Conservation (phyloP, 1,284 basidiomycete species). For the Cryptococcus sp. region DNA sequence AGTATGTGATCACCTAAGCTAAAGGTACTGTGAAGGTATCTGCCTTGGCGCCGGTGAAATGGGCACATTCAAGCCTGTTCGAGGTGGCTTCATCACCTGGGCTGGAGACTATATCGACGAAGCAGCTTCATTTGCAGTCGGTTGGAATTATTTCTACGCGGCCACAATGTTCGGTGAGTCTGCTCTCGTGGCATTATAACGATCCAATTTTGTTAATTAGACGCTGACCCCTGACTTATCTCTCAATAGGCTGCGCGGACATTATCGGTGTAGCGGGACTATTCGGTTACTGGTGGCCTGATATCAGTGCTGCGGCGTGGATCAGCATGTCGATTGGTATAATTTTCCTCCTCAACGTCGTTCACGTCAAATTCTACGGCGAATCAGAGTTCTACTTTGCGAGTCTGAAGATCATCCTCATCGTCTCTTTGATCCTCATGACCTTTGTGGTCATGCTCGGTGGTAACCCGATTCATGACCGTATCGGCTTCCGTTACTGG, state of each 20-base stretch:
- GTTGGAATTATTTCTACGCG: slow-evolving; percentile 33
- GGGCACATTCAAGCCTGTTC: slow-evolving; percentile 21
- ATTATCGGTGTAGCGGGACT: slow-evolving; percentile 33
- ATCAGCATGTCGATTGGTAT: slow-evolving; percentile 23
- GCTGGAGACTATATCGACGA: slow-evolving; percentile 18
- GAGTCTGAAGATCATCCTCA: slow-evolving; percentile 29
- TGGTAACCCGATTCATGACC: slow-evolving; percentile 33
- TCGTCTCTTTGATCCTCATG: slow-evolving; percentile 28
- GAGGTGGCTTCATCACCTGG: slow-evolving; percentile 22
- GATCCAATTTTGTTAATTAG: not conserved
- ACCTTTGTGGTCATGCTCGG: slow-evolving; percentile 38
- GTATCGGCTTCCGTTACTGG: slow-evolving; percentile 38
- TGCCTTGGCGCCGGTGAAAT: slow-evolving; percentile 23
- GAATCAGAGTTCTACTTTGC: slow-evolving; percentile 26
- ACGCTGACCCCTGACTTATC: not conserved
- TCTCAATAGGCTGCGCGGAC: slow-evolving; percentile 24
- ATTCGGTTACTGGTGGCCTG: slow-evolving; percentile 27
- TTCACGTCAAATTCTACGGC: slow-evolving; percentile 24
- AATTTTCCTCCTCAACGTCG: slow-evolving; percentile 24
- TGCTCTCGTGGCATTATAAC: slow-evolving; percentile 2
- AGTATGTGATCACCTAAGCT: not conserved
- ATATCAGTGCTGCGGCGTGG: slow-evolving; percentile 27
- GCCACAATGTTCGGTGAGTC: slow-evolving; percentile 14
- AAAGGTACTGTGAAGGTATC: slow-evolving; percentile 1
- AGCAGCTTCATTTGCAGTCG: slow-evolving; percentile 9